Percentiles rank a stretch among this genome's conserved stretches.
These are phyloP conservation scores for Trichoderma reesei DNA, from an alignment of 495 filamentous ascomycete genomes.

Conservation along the genomic window DNA sequence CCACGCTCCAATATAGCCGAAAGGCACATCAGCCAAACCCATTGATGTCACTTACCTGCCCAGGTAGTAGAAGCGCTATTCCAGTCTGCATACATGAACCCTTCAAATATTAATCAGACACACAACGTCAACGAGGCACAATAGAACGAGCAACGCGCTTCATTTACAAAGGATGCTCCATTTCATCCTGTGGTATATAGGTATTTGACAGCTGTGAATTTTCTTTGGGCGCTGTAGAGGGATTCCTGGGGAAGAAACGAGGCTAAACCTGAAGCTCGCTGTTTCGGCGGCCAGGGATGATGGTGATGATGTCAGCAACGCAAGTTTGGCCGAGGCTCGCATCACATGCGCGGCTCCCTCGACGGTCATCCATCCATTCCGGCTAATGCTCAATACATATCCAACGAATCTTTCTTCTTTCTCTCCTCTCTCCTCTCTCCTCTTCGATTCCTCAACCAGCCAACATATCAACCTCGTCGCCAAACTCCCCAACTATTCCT, in stretches of 20 bases:
- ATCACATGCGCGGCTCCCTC: not conserved
- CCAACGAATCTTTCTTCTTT: not conserved
- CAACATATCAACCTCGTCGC: slow-evolving; percentile 14
- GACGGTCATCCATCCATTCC: not conserved
- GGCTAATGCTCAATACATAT: not conserved
- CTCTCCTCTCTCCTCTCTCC: not conserved
- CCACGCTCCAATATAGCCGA: not conserved
- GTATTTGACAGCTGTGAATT: too few relatives aligned
- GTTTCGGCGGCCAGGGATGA: not conserved
- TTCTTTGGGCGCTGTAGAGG: too few relatives aligned
- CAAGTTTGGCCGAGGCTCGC: slow-evolving; percentile 8
- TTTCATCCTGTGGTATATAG: too few relatives aligned
- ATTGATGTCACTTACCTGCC: too few relatives aligned
- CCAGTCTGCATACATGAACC: too few relatives aligned
- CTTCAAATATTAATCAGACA: too few relatives aligned
- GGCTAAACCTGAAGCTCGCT: not conserved
- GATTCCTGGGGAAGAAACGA: too few relatives aligned
- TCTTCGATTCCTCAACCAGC: slow-evolving; percentile 16
- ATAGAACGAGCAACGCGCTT: too few relatives aligned
- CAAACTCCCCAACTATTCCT: slow-evolving; percentile 1
- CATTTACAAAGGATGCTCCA: too few relatives aligned
- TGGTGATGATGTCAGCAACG: not conserved
- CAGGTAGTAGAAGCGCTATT: not conserved
- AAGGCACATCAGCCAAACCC: too few relatives aligned
- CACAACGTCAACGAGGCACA: too few relatives aligned